These are phyloP conservation scores for Nakazawaea holstii DNA, from an alignment of 805 yeast genomes.

Conservation along the genomic window DNA sequence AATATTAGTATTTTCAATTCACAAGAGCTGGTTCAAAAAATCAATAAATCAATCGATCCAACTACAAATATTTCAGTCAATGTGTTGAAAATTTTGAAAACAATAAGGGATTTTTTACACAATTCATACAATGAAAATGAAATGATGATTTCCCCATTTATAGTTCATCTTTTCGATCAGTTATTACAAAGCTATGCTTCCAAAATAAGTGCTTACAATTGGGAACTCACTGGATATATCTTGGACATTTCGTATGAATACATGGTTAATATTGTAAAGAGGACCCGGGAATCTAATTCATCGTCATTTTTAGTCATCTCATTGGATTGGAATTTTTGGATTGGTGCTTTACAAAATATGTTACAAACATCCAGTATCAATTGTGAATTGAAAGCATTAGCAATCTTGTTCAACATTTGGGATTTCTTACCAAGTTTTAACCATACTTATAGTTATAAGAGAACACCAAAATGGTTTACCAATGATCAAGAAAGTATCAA, in stretches of 20 bases:
- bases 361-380: conserved; percentile 58
- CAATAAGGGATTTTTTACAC: conserved; percentile 29
- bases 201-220: conserved; percentile 32
- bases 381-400: conserved; percentile 55
- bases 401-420: conserved; percentile 73
- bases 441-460: conserved; percentile 2
- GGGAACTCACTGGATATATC: conserved; percentile 31
- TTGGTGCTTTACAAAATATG: conserved; percentile 52
- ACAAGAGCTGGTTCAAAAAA: not conserved
- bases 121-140: conserved; percentile 26
- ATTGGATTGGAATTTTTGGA: conserved; percentile 78
- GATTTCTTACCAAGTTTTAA: conserved; percentile 44
- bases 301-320: conserved; percentile 17
- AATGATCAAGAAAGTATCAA: conserved; percentile 36
- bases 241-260: conserved; percentile 34
- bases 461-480: conserved; percentile 31
- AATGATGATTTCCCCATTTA: conserved; percentile 14
- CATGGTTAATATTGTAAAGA: conserved; percentile 13
- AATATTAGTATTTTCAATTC: conserved; percentile 3
- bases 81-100: conserved; percentile 25
- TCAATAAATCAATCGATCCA: not conserved
- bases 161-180: conserved; percentile 25
- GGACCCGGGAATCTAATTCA: not conserved
- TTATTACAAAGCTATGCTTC: conserved; percentile 30
- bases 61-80: conserved; percentile 15